Percentiles rank a stretch among this genome's conserved stretches.
Conservation (phyloP, 2,329 filamentous ascomycete genomes). For the Penicillium sp. region DNA sequence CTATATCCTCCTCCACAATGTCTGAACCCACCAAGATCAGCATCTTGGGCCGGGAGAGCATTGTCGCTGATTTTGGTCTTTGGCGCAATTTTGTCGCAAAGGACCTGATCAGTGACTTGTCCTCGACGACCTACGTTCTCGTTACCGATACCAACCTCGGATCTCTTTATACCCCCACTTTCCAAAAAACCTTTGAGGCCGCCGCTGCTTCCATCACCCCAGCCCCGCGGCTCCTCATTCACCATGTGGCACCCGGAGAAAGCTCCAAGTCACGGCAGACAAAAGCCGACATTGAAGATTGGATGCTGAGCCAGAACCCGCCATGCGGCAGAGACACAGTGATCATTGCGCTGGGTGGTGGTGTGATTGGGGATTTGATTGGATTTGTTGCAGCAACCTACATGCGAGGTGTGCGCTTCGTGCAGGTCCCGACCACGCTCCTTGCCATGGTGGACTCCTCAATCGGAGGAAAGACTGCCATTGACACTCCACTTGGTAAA, state of each 20-base stretch:
- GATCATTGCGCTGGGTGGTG: slow-evolving; percentile 85
- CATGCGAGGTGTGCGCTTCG: slow-evolving; percentile 93
- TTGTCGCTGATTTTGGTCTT: slow-evolving; percentile 82
- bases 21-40: slow-evolving; percentile 55
- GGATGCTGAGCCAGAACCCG: slow-evolving; percentile 75
- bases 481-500: slow-evolving; percentile 91
- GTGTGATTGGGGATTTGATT: slow-evolving; percentile 96
- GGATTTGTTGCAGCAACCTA: slow-evolving; percentile 96
- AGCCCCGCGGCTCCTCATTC: slow-evolving; percentile 65
- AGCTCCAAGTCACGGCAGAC: slow-evolving; percentile 86
- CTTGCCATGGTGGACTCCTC: slow-evolving; percentile 97
- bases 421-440: slow-evolving; percentile 90
- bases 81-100: slow-evolving; percentile 73
- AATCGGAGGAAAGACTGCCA: slow-evolving; percentile 96
- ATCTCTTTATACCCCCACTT: slow-evolving; percentile 68
- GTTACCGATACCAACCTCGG: slow-evolving; percentile 92
- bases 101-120: slow-evolving; percentile 68
- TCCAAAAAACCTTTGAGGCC: slow-evolving; percentile 57
- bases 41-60: slow-evolving; percentile 81
- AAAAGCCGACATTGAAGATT: slow-evolving; percentile 93
- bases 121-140: slow-evolving; percentile 86
- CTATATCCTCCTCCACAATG: slow-evolving; percentile 21
- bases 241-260: slow-evolving; percentile 82
- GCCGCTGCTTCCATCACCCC: slow-evolving; percentile 39
- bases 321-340: slow-evolving; percentile 89